Base-by-base conservation (phyloP, 345 rosid species). In the Boechera stricta region DNA sequence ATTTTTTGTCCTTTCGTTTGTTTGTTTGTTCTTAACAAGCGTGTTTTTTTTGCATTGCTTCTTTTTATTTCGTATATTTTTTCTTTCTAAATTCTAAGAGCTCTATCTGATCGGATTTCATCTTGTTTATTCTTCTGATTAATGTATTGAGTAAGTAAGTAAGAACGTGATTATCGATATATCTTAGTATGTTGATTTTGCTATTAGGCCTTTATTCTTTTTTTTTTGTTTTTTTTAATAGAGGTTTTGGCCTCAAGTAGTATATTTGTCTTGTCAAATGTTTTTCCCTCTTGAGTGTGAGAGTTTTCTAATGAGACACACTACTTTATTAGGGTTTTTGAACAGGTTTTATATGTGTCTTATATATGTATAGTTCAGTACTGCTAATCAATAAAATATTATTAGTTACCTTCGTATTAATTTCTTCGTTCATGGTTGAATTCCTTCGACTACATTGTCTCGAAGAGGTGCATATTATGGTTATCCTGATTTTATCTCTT, bases 11-110 rank as follows among this genome's bases (percentile, higher is more conserved):
- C 39, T 74, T 79, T 67, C 45, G 56, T 72, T 66, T 78, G 81
- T 72, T 66, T 64, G 64, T 71, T 78, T 72, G 67, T 64, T 71
- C 42, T 61, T 51, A 58, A 65, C 77, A 77, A 77, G 73, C 56
- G 62, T 72, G 73, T 72, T 24, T 77, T 69, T 64, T 29, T 67
- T 45, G 81, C 72, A 77, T 51, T 66, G 63, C 65, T 58, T 71
- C 41, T 71, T 7, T 64, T 42, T 41, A 1, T 44, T 42, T 33
- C 64, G 11, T 71, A 44, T 77, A 21, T 33, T 64, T 55, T 69
- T 48, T 7, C 15, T 71, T 69, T 61, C 10, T 29, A 67, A 67
- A 28, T 38, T 59, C 7, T 64, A 44, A 58, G 31, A 58, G 63
- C 45, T 65, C 38, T 21, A 21, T 21, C 24, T 54, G 16, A 77